phyloP scores from a whole-genome alignment of 225 moss, liverwort and hornwort species.

The Anthoceros angustus region DNA sequence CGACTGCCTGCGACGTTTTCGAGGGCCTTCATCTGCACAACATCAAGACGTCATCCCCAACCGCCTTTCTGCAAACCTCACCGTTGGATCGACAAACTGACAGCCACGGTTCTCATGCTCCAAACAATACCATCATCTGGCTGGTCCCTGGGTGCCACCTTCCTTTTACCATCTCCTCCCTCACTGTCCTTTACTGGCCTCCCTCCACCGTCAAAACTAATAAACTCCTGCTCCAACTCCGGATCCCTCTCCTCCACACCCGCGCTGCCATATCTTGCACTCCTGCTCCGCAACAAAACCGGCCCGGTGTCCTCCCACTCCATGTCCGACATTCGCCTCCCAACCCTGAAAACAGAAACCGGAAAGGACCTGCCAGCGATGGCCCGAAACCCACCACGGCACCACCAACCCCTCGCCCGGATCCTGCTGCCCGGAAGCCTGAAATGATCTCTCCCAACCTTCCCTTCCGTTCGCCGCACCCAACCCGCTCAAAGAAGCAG shows the following conservation, averaged over 20 bases:
- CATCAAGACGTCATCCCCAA: neutral
- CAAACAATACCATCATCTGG: neutral
- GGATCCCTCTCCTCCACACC: neutral
- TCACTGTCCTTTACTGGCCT: neutral
- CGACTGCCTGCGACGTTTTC: neutral
- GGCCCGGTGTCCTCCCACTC: conserved; percentile 4
- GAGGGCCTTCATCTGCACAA: neutral
- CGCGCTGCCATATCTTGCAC: neutral
- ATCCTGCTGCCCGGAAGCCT: no score
- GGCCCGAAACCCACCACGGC: no score
- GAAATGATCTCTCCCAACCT: no score
- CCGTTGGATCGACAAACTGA: neutral
- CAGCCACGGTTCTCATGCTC: neutral
- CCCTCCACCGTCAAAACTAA: neutral
- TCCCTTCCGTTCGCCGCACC: no score
- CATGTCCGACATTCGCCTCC: neutral
- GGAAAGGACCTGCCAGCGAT: no score
- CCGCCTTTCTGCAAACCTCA: neutral
- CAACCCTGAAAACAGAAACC: no score
- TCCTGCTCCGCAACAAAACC: neutral
- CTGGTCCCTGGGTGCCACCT: neutral
- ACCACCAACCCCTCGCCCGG: no score
- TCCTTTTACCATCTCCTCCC: neutral
- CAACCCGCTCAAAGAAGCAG: no score
- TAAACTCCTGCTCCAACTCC: neutral